Conservation (phyloP, 2,329 filamentous ascomycete genomes). For the Fusarium dlaminii region DNA sequence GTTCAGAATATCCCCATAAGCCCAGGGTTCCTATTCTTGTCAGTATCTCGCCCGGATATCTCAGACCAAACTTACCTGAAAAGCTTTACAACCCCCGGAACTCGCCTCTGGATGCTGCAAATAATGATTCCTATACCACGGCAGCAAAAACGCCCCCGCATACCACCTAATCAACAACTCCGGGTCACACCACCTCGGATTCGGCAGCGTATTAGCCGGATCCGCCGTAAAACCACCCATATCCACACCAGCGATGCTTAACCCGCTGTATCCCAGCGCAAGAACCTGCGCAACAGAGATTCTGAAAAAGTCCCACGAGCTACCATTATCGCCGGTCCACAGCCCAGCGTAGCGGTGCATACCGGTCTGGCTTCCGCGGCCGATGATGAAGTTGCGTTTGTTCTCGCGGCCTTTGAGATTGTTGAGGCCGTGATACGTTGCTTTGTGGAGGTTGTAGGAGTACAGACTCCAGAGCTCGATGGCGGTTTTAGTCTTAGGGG, state of each 20-base stretch:
- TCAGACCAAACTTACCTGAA: neutral
- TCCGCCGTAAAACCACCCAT: neutral
- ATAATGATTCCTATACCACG: constrained; percentile 3
- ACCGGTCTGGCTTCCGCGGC: neutral
- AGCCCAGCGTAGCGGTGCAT: neutral
- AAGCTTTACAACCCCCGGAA: neutral
- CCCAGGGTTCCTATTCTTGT: neutral
- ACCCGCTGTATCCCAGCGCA: neutral
- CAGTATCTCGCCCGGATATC: rapidly evolving
- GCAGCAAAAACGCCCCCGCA: neutral
- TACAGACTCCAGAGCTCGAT: neutral
- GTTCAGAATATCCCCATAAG: neutral
- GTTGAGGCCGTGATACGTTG: neutral
- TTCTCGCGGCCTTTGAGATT: neutral
- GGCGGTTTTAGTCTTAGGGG: neutral
- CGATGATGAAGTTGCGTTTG: constrained; percentile 8
- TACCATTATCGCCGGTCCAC: constrained; percentile 1
- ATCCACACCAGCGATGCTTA: neutral
- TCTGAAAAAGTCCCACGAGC: neutral
- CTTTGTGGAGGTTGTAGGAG: constrained; percentile 3
- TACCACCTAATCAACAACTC: constrained; percentile 2
- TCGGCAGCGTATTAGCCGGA: neutral
- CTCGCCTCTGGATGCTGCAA: neutral
- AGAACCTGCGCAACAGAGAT: constrained; percentile 3
- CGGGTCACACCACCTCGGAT: neutral